Percentiles rank a stretch among this genome's conserved stretches.
Evolutionary conservation across 495 filamentous ascomycete species (phyloP).

Genomic region (Lichina pygmaea): DNA sequence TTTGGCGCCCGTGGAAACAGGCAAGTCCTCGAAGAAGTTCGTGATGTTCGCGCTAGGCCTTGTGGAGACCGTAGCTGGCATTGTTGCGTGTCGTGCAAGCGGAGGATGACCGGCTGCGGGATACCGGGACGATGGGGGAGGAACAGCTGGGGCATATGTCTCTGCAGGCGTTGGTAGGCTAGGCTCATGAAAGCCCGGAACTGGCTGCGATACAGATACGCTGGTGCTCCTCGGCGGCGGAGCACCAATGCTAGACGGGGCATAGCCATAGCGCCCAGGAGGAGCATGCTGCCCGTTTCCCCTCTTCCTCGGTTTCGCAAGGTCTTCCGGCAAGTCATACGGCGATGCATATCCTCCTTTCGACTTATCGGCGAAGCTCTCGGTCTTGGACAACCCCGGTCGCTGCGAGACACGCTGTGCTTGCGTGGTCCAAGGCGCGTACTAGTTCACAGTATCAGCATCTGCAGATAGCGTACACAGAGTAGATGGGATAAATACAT

Average conservation of each 20-base stretch:
- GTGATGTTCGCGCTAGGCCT: slow-evolving; percentile 10
- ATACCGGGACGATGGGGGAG: not conserved
- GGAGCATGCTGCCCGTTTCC: slow-evolving; percentile 17
- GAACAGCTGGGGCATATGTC: slow-evolving; percentile 4
- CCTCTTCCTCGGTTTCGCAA: slow-evolving; percentile 39
- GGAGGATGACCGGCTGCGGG: not conserved
- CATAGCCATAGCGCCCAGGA: slow-evolving; percentile 6
- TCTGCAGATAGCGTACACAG: slow-evolving; percentile 12
- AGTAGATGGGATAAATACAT: slow-evolving; percentile 9
- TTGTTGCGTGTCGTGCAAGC: not conserved
- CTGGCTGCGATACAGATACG: slow-evolving; percentile 16
- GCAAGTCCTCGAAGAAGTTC: slow-evolving; percentile 79
- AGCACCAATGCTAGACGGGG: slow-evolving; percentile 13
- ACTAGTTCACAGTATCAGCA: slow-evolving; percentile 15
- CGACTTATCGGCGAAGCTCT: slow-evolving; percentile 67
- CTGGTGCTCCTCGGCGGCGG: slow-evolving; percentile 36
- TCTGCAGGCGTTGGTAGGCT: slow-evolving; percentile 1
- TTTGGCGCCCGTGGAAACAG: slow-evolving; percentile 15
- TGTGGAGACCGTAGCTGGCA: slow-evolving; percentile 5
- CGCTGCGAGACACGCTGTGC: slow-evolving; percentile 3
- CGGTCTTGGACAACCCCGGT: slow-evolving; percentile 21
- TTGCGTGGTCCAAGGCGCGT: slow-evolving; percentile 16
- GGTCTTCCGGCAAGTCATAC: slow-evolving; percentile 81
- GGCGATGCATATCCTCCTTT: slow-evolving; percentile 84
- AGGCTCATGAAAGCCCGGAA: slow-evolving; percentile 8